Conservation (phyloP, 2,329 filamentous ascomycete genomes). For the Fonsecaea pedrosoi region DNA sequence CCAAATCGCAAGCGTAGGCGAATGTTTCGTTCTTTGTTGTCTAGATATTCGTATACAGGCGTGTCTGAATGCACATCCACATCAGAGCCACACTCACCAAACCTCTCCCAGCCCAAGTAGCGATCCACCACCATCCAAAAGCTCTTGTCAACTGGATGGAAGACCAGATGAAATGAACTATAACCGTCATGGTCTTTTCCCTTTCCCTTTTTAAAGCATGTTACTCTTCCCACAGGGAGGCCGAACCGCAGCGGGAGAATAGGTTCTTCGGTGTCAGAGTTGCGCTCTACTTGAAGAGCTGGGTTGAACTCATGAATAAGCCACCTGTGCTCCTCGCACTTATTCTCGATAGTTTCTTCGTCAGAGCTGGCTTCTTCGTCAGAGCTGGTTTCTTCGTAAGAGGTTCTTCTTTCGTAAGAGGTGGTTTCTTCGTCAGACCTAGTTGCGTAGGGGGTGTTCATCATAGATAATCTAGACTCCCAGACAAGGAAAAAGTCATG, state of each 20-base stretch:
- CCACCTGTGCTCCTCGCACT: neutral
- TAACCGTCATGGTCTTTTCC: neutral
- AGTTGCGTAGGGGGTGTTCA: conserved; percentile 1
- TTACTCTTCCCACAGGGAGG: conserved; percentile 10
- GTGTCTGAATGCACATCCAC: no score
- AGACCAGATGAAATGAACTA: conserved; percentile 16
- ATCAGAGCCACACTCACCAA: no score
- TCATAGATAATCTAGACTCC: neutral
- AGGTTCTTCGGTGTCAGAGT: conserved; percentile 17
- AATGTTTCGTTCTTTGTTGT: neutral
- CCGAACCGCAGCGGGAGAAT: conserved; percentile 17
- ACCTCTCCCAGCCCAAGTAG: neutral
- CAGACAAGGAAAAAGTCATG: neutral
- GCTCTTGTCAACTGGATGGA: conserved; percentile 23
- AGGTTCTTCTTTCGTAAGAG: no score
- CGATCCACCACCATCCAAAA: conserved; percentile 22
- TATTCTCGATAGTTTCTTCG: no score
- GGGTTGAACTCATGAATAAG: conserved; percentile 15
- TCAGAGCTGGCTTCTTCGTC: no score
- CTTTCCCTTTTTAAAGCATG: neutral
- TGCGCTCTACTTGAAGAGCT: conserved; percentile 21
- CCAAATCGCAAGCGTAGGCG: neutral
- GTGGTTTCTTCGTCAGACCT: neutral
- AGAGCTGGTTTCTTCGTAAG: no score
- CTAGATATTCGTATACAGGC: neutral